Conservation (phyloP, 352 stramenopile genomes). For the Globisporangium cylindrosporum region DNA sequence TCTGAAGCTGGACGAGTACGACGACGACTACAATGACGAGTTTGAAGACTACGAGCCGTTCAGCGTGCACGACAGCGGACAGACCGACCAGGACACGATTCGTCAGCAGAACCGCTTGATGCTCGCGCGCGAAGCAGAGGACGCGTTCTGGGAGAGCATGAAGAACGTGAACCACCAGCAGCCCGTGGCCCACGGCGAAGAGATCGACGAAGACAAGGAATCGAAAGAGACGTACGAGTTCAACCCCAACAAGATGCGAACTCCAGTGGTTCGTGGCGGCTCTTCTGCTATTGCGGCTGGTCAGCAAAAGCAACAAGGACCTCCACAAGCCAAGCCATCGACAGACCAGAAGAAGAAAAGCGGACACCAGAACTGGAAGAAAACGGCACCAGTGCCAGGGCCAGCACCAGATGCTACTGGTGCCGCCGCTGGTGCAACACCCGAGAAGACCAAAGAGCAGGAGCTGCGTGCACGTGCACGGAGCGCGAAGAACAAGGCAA, state of each 20-base stretch:
- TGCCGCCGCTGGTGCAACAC: not conserved
- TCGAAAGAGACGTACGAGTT: constrained; percentile 32
- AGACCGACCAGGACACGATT: constrained; percentile 48
- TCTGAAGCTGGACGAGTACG: constrained; percentile 50
- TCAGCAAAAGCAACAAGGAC: constrained; percentile 19
- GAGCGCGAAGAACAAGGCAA: constrained; percentile 78
- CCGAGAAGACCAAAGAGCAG: constrained; percentile 28
- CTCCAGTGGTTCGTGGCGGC: not conserved
- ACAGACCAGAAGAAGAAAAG: constrained; percentile 16
- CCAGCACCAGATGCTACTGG: not conserved
- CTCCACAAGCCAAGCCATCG: constrained; percentile 19
- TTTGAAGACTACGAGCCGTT: constrained; percentile 80
- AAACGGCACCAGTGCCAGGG: not conserved
- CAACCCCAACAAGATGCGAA: constrained; percentile 5
- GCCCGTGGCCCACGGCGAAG: constrained; percentile 10
- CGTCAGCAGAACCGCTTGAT: constrained; percentile 52
- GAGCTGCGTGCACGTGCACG: constrained; percentile 39
- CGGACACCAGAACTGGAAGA: constrained; percentile 1
- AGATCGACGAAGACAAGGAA: constrained; percentile 18
- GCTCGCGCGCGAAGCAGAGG: constrained; percentile 52
- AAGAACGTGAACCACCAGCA: constrained; percentile 48
- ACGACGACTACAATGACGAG: constrained; percentile 88
- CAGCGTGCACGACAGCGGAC: constrained; percentile 42
- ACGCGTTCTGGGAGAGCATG: constrained; percentile 71
- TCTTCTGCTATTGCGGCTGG: not conserved